Percentiles rank a stretch among this genome's conserved stretches.
phyloP scores from a whole-genome alignment of 2,329 filamentous ascomycete genomes.

The Pseudocercospora vitis region DNA sequence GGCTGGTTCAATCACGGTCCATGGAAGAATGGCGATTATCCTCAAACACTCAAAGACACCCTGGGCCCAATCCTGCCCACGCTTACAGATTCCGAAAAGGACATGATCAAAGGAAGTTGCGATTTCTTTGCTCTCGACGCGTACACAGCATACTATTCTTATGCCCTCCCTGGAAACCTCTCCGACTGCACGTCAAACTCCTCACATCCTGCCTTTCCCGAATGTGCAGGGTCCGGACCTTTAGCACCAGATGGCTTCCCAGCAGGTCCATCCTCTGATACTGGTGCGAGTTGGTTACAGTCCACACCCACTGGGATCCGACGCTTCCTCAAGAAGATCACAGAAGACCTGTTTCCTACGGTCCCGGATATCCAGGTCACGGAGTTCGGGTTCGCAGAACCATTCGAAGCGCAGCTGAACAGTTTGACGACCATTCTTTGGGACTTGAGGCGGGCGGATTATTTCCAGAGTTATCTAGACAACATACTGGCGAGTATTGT shows the following conservation, averaged over 20 bases:
- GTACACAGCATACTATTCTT: conserved; percentile 40
- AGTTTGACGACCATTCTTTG: conserved; percentile 34
- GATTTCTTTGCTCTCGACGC: conserved; percentile 43
- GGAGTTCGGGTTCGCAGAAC: conserved; percentile 42
- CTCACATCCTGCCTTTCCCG: conserved; percentile 43
- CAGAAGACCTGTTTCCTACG: conserved; percentile 43
- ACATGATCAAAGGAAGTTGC: conserved; percentile 35
- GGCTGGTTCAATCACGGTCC: conserved; percentile 48
- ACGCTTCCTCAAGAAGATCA: conserved; percentile 39
- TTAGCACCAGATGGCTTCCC: conserved; percentile 46
- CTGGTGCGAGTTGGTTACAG: conserved; percentile 38
- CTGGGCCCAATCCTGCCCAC: conserved; percentile 36
- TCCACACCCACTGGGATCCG: conserved; percentile 40
- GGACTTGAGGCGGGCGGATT: conserved; percentile 34
- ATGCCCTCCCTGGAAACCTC: conserved; percentile 38
- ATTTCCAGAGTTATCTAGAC: conserved; percentile 39
- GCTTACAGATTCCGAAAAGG: conserved; percentile 39
- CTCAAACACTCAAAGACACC: conserved; percentile 40
- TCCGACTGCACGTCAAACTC: conserved; percentile 44
- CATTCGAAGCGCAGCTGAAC: conserved; percentile 36
- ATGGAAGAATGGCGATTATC: conserved; percentile 49
- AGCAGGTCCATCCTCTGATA: conserved; percentile 43
- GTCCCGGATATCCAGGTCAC: conserved; percentile 41
- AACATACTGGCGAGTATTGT: conserved; percentile 40
- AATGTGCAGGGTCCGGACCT: conserved; percentile 40